These are phyloP conservation scores for Acrodontium crateriforme DNA, from an alignment of 2,329 filamentous ascomycete genomes.

Conservation along the genomic window DNA sequence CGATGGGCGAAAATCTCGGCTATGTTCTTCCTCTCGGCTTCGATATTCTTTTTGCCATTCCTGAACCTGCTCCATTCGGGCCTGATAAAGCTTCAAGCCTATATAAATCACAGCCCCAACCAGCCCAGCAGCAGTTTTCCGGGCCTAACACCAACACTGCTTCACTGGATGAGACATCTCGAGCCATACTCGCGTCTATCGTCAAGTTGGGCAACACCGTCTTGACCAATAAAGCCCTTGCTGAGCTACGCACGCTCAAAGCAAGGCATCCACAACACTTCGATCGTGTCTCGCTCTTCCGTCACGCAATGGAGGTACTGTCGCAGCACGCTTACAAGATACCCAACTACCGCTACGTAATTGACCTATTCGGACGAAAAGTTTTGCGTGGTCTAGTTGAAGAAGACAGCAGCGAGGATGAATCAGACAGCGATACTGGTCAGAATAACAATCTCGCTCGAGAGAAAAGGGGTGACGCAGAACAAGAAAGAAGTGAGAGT, in stretches of 20 bases:
- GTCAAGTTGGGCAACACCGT: slow-evolving; percentile 88
- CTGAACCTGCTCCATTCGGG: slow-evolving; percentile 4
- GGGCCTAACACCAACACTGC: slow-evolving; percentile 46
- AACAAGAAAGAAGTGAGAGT: not conserved
- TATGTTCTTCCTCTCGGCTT: slow-evolving; percentile 76
- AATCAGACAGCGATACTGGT: slow-evolving; percentile 10
- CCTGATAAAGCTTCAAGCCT: not conserved
- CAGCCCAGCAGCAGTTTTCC: slow-evolving; percentile 1
- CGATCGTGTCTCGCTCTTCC: slow-evolving; percentile 62
- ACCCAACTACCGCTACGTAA: slow-evolving; percentile 72
- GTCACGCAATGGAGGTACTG: slow-evolving; percentile 69
- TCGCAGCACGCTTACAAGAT: slow-evolving; percentile 84
- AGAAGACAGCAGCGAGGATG: slow-evolving; percentile 35
- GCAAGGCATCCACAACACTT: slow-evolving; percentile 62
- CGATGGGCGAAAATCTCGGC: slow-evolving; percentile 68
- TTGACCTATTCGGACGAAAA: slow-evolving; percentile 86
- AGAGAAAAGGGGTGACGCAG: not conserved
- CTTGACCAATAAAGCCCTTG: slow-evolving; percentile 72
- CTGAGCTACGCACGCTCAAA: slow-evolving; percentile 50
- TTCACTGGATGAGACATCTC: too few relatives aligned
- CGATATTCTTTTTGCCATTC: slow-evolving; percentile 60
- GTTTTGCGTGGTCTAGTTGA: slow-evolving; percentile 76
- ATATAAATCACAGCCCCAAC: not conserved
- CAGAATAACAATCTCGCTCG: not conserved
- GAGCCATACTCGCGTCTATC: slow-evolving; percentile 73